Percentiles rank a stretch among this genome's conserved stretches.
Conservation (phyloP, 108 stramenopile species). For the Epithemia pelagica region DNA sequence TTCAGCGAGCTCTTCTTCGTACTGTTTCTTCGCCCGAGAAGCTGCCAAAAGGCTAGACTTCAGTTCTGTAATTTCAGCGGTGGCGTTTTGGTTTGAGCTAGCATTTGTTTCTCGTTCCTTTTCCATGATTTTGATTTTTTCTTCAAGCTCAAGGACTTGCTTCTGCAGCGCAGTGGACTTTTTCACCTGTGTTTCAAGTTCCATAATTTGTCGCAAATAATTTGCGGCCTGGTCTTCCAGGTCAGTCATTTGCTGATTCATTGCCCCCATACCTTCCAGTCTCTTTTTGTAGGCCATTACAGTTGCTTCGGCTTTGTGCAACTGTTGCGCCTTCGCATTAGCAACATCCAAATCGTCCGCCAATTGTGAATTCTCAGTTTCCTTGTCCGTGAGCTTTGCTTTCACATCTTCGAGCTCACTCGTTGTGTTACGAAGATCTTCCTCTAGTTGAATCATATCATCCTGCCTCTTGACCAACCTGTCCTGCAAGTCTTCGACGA, state of each 20-base stretch:
- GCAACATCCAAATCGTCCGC: slow-evolving; percentile 84
- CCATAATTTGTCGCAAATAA: slow-evolving; percentile 76
- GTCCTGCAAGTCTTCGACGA: slow-evolving; percentile 77
- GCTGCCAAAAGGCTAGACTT: slow-evolving; percentile 53
- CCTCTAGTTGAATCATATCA: slow-evolving; percentile 53
- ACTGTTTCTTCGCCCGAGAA: slow-evolving; percentile 74
- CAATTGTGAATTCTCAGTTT: slow-evolving; percentile 63
- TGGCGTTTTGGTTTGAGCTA: slow-evolving; percentile 33
- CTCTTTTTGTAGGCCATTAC: slow-evolving; percentile 69
- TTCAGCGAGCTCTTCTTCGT: slow-evolving; percentile 67
- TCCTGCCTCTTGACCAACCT: slow-evolving; percentile 65
- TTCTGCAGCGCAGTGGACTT: slow-evolving; percentile 47
- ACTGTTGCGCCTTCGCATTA: slow-evolving; percentile 66
- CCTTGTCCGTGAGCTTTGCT: slow-evolving; percentile 50
- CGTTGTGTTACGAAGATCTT: slow-evolving; percentile 48
- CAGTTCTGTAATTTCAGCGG: slow-evolving; percentile 54
- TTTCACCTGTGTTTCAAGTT: slow-evolving; percentile 71
- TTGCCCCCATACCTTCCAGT: slow-evolving; percentile 61
- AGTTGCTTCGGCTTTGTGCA: slow-evolving; percentile 75
- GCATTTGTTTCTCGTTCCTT: slow-evolving; percentile 17
- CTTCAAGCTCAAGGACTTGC: slow-evolving; percentile 3
- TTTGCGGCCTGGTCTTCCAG: slow-evolving; percentile 70
- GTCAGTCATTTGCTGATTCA: slow-evolving; percentile 74
- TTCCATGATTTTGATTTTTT: slow-evolving; percentile 11
- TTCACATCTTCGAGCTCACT: slow-evolving; percentile 55